phyloP scores from a whole-genome alignment of 257 asterid genomes.

The Petunia secreta region DNA sequence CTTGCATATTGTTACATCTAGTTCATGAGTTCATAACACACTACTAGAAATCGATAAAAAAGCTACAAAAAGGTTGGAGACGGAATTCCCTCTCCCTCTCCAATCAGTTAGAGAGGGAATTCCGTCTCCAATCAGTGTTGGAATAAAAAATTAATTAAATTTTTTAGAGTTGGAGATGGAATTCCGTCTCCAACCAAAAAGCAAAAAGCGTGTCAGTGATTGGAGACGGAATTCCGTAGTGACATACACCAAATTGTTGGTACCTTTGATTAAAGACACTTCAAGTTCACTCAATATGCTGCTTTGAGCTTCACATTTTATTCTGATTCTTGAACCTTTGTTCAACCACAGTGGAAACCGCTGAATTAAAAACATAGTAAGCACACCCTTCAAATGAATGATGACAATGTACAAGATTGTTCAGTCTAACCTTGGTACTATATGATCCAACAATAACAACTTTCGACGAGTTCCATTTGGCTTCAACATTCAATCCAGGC shows the following conservation, averaged over 20 bases:
- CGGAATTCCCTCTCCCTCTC: no score
- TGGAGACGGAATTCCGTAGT: no score
- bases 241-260: not conserved
- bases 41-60: no score
- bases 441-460: conserved; percentile 24
- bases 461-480: conserved; percentile 17
- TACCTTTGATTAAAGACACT: conserved; percentile 29
- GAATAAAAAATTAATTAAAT: no score
- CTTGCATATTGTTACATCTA: not conserved
- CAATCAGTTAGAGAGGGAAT: no score
- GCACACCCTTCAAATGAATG: not conserved
- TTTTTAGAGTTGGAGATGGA: no score
- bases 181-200: no score
- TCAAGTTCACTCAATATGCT: conserved; percentile 24
- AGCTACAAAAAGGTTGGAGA: no score
- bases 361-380: not conserved
- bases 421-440: conserved; percentile 13
- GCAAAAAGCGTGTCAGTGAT: no score
- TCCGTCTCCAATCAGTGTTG: no score
- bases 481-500: conserved; percentile 30
- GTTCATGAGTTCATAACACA: not conserved
- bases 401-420: not conserved
- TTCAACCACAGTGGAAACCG: conserved; percentile 23
- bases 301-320: conserved; percentile 14
- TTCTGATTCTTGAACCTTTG: conserved; percentile 30